Evolutionary conservation across 208 protist genomes (phyloP), one percentile per base, ranked within the genome.

Genomic region (Leishmania gerbilli): DNA sequence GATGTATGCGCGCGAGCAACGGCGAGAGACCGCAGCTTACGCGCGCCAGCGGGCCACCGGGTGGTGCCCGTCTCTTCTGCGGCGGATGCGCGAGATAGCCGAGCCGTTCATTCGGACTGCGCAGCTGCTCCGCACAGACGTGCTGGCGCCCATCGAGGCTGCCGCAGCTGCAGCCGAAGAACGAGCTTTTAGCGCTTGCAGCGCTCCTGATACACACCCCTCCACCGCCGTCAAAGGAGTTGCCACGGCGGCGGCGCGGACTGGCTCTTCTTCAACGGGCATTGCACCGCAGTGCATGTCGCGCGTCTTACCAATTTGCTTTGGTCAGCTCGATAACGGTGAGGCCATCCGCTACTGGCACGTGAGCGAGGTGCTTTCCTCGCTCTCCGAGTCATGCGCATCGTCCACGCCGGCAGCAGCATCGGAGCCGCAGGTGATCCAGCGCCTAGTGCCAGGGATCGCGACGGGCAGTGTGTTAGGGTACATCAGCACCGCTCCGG

Each of bases 61-160:
- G 4, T 80, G 84, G 56, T 96, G 90, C 64, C 90, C 90, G 4
- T 75, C 88, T 27, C 78, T 96, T 40, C 47, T 83, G 31, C 86
- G 85, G 31, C 91, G 92, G 2, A 83, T 97, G 79, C 89, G 91
- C 11, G 88, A 90, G 67, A 81, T 97, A 17, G 86, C 90, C 2
- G 91, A 97, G 83, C 79, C 82, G 21, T 97, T 93, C 86, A 89
- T 97, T 76, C 84, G 91, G 40, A 69, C 83, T 6, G 80, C 93
- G 62, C 79, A 91, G 60, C 88, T 97, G 17, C 86, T 97, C 4
- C 86, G 88, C 65, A 86, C 85, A 4, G 92, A 95, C 45, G 74
- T 95, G 47, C 83, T 97, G 37, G 87, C 79, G 49, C 72, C 74
- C 24, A 74, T 78, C 13, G 71, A 79, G 7, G 51, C 55, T 5